These are phyloP conservation scores for Nicotiana knightiana DNA, from an alignment of 257 asterid species.

Conservation along the genomic window DNA sequence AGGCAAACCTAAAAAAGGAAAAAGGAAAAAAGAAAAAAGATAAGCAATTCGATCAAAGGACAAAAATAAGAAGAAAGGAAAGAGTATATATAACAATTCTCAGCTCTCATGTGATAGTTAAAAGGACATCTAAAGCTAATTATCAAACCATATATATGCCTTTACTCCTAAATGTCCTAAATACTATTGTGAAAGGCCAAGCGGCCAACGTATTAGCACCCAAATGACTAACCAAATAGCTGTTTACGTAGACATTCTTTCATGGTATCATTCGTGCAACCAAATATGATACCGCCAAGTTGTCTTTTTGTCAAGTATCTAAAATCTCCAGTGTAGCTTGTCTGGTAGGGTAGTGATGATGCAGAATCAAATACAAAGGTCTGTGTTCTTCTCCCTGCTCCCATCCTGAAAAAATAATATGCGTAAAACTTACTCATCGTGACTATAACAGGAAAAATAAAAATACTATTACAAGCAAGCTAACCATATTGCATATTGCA, in stretches of 20 bases:
- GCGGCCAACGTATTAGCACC: not conserved
- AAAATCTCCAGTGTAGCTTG: not conserved
- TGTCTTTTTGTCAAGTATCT: conserved; percentile 24
- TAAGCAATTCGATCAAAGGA: not conserved
- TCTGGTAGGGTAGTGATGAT: conserved; percentile 11
- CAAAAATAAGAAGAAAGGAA: not conserved
- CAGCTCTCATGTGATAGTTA: not conserved
- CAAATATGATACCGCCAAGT: conserved; percentile 41
- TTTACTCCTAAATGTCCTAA: not conserved
- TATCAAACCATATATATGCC: not conserved
- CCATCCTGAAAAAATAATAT: conserved; percentile 36
- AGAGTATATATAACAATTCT: not conserved
- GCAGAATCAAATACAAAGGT: conserved; percentile 13
- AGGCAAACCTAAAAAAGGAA: conserved; percentile 56
- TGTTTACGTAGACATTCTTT: conserved; percentile 24
- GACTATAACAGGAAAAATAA: not conserved
- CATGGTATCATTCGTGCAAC: conserved; percentile 33
- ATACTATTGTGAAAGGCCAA: too few species aligned
- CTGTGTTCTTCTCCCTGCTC: conserved; percentile 28
- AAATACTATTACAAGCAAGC: not conserved
- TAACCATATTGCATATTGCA: not conserved
- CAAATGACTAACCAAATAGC: conserved; percentile 28
- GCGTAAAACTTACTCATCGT: not conserved
- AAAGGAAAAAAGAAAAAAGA: not conserved
- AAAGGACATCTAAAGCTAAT: not conserved